Base-by-base conservation (phyloP, 305 asterid genomes). In the Fraxinus angustifolia region DNA sequence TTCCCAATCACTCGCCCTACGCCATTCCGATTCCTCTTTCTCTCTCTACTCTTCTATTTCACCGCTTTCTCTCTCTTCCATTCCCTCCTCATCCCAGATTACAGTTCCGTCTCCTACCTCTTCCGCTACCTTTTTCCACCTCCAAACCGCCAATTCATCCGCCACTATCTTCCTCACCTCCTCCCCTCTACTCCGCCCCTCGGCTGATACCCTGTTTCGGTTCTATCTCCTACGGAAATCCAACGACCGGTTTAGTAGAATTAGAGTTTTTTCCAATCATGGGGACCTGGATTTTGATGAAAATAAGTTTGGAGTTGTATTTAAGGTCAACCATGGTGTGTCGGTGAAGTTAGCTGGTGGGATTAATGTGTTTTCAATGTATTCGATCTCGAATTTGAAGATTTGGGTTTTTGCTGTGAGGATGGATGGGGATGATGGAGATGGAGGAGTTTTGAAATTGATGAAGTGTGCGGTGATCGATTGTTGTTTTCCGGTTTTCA, bases 391-490 rank as follows among this genome's bases (percentile, higher is more conserved):
- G 79, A 90, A 80, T 86, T 77, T 86, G 2, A 94, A 88, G 84
- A 85, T 92, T 84, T 93, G 97, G 97, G 90, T 94, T 48, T 91
- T 92, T 75, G 88, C 91, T 35, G 88, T 89, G 85, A 90, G 87
- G 50, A 83, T 90, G 84, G 76, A 86, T 36, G 88, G 76, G 73
- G 89, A 77, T 71, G 89, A 86, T 45, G 92, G 83, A 35, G 83
- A 45, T 19, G 85, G 79, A 16, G 89, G 84, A 28, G 87, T 84
- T 74, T 75, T 92, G 90, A 94, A 93, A 88, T 86, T 94, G 84
- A 89, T 94, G 86, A 94, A 93, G 84, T 91, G 91, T 85, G 92
- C 97, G 19, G 92, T 90, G 85, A 89, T 94, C 79, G 95, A 93
- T 84, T 93, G 97, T 84, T 75, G 88, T 50, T 78, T 81, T 12